These are phyloP conservation scores for Meyerozyma smithsonii DNA, from an alignment of 1,139 yeast genomes.

Conservation along the genomic window DNA sequence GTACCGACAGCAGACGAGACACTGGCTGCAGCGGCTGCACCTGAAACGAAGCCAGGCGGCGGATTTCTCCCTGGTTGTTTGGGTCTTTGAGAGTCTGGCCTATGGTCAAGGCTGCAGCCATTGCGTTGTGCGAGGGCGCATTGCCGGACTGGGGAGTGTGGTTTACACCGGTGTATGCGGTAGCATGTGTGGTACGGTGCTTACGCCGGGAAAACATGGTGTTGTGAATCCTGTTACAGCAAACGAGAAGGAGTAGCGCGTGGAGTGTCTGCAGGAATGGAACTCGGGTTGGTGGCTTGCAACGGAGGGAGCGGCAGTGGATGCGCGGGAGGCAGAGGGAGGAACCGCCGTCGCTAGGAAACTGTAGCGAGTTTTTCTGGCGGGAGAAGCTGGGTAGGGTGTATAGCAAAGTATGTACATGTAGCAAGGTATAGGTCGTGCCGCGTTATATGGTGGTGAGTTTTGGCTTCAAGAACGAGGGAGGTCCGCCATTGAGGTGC, in stretches of 20 bases:
- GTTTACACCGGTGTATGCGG: conserved; percentile 46
- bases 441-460: not conserved
- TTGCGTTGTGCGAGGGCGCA: conserved; percentile 38
- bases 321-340: too few relatives aligned
- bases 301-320: too few relatives aligned
- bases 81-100: conserved; percentile 26
- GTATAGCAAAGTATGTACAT: too few relatives aligned
- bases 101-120: conserved; percentile 46
- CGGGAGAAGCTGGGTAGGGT: too few relatives aligned
- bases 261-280: not conserved
- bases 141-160: conserved; percentile 27
- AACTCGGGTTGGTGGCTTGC: too few relatives aligned
- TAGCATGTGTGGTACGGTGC: conserved; percentile 26
- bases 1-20: not conserved
- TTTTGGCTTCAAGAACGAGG: not conserved
- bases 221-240: not conserved
- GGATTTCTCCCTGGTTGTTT: not conserved
- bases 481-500: not conserved
- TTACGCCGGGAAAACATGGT: conserved; percentile 34
- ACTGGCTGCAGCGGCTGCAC: conserved; percentile 1
- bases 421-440: not conserved
- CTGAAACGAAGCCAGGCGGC: conserved; percentile 2
- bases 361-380: too few relatives aligned
- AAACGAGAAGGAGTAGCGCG: not conserved
- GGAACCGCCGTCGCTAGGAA: too few relatives aligned